These are phyloP conservation scores for Allantophomopsis cytisporea DNA, from an alignment of 2,329 filamentous ascomycete genomes.

Conservation along the genomic window DNA sequence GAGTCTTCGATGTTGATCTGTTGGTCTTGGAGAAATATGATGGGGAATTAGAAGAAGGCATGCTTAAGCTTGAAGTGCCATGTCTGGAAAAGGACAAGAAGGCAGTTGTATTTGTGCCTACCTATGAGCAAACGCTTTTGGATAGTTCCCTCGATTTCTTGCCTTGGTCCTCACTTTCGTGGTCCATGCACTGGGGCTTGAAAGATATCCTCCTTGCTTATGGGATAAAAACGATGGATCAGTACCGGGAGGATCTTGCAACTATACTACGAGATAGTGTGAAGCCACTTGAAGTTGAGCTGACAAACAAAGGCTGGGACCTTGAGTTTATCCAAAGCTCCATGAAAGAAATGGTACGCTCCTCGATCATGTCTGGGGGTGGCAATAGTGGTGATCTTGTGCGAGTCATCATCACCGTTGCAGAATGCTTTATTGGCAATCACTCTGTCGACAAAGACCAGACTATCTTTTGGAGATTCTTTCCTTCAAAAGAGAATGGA, in stretches of 20 bases:
- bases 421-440: conserved; percentile 3
- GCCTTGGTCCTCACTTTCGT: conserved; percentile 19
- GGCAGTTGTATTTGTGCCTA: conserved; percentile 7
- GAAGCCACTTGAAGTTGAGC: neutral
- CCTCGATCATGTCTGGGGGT: conserved; percentile 14
- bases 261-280: conserved; percentile 6
- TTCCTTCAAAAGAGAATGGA: neutral
- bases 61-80: conserved; percentile 8
- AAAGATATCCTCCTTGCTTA: conserved; percentile 18
- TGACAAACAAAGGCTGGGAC: conserved; percentile 16
- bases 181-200: conserved; percentile 20
- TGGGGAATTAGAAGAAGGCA: neutral
- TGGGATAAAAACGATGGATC: conserved; percentile 14
- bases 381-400: conserved; percentile 19
- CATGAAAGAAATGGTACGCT: conserved; percentile 17
- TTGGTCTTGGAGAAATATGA: conserved; percentile 6
- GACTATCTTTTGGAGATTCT: conserved; percentile 1
- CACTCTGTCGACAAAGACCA: conserved; percentile 2
- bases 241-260: conserved; percentile 10
- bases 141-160: conserved; percentile 15
- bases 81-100: conserved; percentile 6
- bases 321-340: conserved; percentile 11
- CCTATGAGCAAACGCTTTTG: conserved; percentile 10
- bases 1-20: conserved; percentile 19
- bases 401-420: conserved; percentile 16